Evolutionary conservation across 352 stramenopile species (phyloP), one percentile per base, ranked within the genome.

Genomic region (Pythium phragmiticola): DNA sequence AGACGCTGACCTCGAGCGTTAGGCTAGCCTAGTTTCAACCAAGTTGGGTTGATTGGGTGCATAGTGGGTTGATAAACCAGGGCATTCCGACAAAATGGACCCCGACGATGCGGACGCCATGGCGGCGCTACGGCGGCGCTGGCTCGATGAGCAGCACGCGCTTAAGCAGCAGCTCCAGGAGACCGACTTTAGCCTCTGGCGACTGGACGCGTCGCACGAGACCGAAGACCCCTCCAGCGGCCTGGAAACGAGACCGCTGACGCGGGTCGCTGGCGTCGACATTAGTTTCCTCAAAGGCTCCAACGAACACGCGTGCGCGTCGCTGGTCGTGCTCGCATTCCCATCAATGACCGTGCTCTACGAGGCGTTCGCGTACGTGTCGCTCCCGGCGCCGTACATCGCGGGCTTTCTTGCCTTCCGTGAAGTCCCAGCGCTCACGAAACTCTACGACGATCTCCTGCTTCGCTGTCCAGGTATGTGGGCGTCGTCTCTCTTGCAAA

Each of bases 271-370:
- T 37, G 86, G 84, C 14, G 86, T 95, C 16, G 86, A 95, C 55
- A 92, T 95, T 65, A 93, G 83, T 37, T 95, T 93, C 61, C 68
- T 92, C 7, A 92, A 90, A 52, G 82, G 75, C 34, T 92, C 84
- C 45, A 87, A 78, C 45, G 75, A 93, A 48, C 83, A 92, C 66
- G 86, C 86, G 19, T 95, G 86, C 55, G 86, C 86, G 7, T 89
- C 82, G 23, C 70, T 95, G 47, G 84, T 95, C n/a, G 82, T 95
- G 54, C 61, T 95, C 19, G 72, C 76, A 41, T 95, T 75, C 48
- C 77, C 80, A 34, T 80, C 83, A 7, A 69, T 90, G 17, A 66
- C 60, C 6, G 60, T 95, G 8, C 50, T 93, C 21, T 95, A 92
- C 64, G 86, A 95, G 39, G 86, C 84, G 33, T 93, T 88, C 74